Percentiles rank a stretch among this genome's conserved stretches.
phyloP scores from a whole-genome alignment of 2,329 filamentous ascomycete genomes.

The Stylonectria norvegica region DNA sequence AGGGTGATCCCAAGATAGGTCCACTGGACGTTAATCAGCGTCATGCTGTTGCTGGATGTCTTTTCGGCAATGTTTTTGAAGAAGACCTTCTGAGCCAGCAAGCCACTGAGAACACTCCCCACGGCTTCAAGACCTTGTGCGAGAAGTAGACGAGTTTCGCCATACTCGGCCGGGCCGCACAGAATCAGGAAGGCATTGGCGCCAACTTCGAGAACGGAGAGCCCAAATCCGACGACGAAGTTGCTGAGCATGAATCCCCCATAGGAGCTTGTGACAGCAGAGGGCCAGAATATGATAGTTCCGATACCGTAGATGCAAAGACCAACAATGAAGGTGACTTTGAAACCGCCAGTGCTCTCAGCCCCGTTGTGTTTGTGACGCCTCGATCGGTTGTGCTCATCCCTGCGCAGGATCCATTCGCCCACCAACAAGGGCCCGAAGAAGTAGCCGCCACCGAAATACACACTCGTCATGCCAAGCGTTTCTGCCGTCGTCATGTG shows the following conservation, averaged over 20 bases:
- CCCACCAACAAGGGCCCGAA: conserved; percentile 68
- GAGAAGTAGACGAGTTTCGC: conserved; percentile 70
- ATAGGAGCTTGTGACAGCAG: conserved; percentile 69
- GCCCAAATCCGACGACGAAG: conserved; percentile 73
- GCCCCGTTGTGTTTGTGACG: conserved; percentile 34
- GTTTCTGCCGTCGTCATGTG: conserved; percentile 60
- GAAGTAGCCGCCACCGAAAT: conserved; percentile 69
- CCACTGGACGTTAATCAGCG: conserved; percentile 75
- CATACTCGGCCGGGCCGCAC: conserved; percentile 69
- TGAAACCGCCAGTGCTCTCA: conserved; percentile 63
- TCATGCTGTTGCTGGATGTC: conserved; percentile 32
- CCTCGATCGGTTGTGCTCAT: conserved; percentile 54
- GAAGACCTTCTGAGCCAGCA: conserved; percentile 71
- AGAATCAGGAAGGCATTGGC: conserved; percentile 72
- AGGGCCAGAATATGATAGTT: conserved; percentile 85
- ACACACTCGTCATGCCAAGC: conserved; percentile 65
- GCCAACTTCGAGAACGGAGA: conserved; percentile 74
- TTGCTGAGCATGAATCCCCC: conserved; percentile 72
- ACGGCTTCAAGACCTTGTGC: conserved; percentile 76
- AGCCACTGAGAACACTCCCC: conserved; percentile 66
- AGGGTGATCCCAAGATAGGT: conserved; percentile 78
- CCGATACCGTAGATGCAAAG: conserved; percentile 71
- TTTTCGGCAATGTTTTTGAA: conserved; percentile 56
- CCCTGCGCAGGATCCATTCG: conserved; percentile 66
- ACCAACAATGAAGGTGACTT: conserved; percentile 75